Conservation (phyloP, 2,329 filamentous ascomycete species). For the Penicillium sp. region DNA sequence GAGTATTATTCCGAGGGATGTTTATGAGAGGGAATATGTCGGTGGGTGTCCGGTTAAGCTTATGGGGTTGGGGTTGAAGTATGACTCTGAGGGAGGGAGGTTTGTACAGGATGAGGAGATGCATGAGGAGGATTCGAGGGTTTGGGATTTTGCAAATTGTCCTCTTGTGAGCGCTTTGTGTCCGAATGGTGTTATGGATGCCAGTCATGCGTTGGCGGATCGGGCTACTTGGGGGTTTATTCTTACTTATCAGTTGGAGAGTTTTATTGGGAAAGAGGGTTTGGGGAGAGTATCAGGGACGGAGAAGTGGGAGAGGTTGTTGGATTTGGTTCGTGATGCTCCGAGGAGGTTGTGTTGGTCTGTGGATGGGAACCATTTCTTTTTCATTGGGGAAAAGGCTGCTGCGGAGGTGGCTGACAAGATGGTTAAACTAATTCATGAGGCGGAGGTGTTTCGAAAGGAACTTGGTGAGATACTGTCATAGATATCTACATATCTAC, state of each 20-base stretch:
- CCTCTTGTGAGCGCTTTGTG: conserved; percentile 8
- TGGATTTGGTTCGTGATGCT: background rate
- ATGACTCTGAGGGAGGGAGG: background rate
- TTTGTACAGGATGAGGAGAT: conserved; percentile 7
- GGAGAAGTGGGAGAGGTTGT: background rate
- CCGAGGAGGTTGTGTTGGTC: background rate
- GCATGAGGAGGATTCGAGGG: conserved; percentile 10
- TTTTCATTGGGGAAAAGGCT: background rate
- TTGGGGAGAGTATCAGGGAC: background rate
- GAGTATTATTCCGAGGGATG: background rate
- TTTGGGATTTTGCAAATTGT: conserved; percentile 10
- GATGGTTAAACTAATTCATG: background rate
- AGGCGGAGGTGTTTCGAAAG: background rate
- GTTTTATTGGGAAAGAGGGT: background rate
- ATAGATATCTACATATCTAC: conserved; percentile 1
- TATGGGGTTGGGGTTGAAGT: background rate
- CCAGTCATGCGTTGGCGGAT: conserved; percentile 14
- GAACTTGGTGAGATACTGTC: background rate
- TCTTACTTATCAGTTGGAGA: conserved; percentile 10
- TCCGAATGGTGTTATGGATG: conserved; percentile 6
- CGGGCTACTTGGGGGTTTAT: conserved; percentile 16
- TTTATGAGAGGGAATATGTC: background rate
- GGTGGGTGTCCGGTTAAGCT: background rate
- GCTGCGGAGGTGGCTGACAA: background rate
- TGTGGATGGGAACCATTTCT: background rate